Conservation (phyloP, 2,329 filamentous ascomycete genomes). For the Neurospora sp. region DNA sequence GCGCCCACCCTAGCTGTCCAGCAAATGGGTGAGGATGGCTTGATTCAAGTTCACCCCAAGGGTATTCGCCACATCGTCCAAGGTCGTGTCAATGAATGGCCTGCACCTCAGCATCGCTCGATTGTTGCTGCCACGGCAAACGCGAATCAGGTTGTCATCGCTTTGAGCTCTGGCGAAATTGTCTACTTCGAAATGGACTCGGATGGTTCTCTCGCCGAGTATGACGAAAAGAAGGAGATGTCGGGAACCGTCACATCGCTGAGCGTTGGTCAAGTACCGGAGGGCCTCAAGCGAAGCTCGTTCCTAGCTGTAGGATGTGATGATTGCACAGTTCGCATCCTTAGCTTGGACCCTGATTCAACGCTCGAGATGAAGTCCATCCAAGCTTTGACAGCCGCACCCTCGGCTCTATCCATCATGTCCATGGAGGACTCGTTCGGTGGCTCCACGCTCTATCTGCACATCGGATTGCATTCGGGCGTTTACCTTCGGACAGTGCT, state of each 20-base stretch:
- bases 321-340: constrained; percentile 87
- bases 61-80: constrained; percentile 82
- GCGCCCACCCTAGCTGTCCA: constrained; percentile 88
- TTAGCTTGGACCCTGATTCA: constrained; percentile 81
- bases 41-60: constrained; percentile 93
- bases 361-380: constrained; percentile 91
- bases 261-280: constrained; percentile 86
- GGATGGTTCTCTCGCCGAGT: constrained; percentile 84
- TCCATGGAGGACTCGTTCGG: constrained; percentile 91
- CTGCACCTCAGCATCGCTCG: constrained; percentile 82
- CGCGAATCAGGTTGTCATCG: constrained; percentile 83
- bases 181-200: constrained; percentile 97
- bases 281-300: constrained; percentile 78
- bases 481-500: constrained; percentile 93
- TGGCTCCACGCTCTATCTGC: constrained; percentile 81
- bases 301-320: constrained; percentile 96
- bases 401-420: constrained; percentile 83
- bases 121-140: constrained; percentile 95
- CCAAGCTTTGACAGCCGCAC: constrained; percentile 83
- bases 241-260: constrained; percentile 89
- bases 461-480: constrained; percentile 91
- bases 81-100: constrained; percentile 84
- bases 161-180: constrained; percentile 90
- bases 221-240: constrained; percentile 92
- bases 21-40: constrained; percentile 83